Percentiles rank a stretch among this genome's conserved stretches.
Conservation (phyloP, 2,329 filamentous ascomycete genomes). For the Ilyonectria sp. region DNA sequence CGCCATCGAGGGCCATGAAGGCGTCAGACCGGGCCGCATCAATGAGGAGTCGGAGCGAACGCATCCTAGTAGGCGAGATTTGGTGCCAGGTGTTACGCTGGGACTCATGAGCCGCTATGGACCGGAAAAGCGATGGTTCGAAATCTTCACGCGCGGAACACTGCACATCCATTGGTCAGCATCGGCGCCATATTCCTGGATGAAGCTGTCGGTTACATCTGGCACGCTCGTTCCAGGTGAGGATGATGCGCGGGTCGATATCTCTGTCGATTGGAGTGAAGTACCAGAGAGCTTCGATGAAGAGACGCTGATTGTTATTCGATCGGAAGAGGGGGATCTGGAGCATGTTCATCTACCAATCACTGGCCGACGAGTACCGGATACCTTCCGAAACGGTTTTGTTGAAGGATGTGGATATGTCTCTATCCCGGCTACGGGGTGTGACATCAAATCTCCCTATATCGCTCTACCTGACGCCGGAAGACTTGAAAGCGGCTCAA, state of each 20-base stretch:
- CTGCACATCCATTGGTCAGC: conserved; percentile 67
- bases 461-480: conserved; percentile 31
- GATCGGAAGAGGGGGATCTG: conserved; percentile 54
- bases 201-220: conserved; percentile 64
- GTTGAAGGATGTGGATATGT: conserved; percentile 71
- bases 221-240: conserved; percentile 63
- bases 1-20: conserved; percentile 76
- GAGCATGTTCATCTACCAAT: conserved; percentile 70
- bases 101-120: conserved; percentile 73
- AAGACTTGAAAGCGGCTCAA: conserved; percentile 28
- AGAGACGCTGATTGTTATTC: conserved; percentile 49
- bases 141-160: conserved; percentile 73
- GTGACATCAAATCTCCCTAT: conserved; percentile 19
- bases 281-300: conserved; percentile 55
- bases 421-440: conserved; percentile 35
- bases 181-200: conserved; percentile 63
- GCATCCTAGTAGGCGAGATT: conserved; percentile 56
- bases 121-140: conserved; percentile 70
- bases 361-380: conserved; percentile 61
- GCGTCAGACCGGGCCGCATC: conserved; percentile 60
- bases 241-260: conserved; percentile 33
- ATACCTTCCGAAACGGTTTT: conserved; percentile 66
- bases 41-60: conserved; percentile 69
- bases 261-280: conserved; percentile 50
- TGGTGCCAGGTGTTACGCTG: conserved; percentile 73